Conservation (phyloP, 2,329 filamentous ascomycete genomes). For the Talaromyces islandicus region DNA sequence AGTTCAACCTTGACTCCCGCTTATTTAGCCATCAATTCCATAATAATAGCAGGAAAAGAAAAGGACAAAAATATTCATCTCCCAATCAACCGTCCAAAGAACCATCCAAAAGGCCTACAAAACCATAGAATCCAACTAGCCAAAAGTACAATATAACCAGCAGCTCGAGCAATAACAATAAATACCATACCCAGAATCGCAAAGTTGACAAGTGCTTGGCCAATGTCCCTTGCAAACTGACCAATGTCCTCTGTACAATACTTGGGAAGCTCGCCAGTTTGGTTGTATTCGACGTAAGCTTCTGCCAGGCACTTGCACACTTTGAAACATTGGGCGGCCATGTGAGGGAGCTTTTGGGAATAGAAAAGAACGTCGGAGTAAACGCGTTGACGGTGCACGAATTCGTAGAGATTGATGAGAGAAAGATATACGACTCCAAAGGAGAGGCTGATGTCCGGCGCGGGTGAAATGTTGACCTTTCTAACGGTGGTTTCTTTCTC, state of each 20-base stretch:
- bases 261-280: constrained; percentile 26
- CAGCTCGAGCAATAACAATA: constrained; percentile 24
- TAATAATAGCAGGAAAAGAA: background rate
- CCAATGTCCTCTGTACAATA: constrained; percentile 23
- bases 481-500: background rate
- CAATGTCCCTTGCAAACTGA: constrained; percentile 23
- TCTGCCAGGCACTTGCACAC: constrained; percentile 16
- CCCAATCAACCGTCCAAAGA: constrained; percentile 18
- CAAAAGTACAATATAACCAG: constrained; percentile 26
- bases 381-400: constrained; percentile 2
- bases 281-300: constrained; percentile 24
- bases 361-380: constrained; percentile 2
- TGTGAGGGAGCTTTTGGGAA: constrained; percentile 3
- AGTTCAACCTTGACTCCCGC: background rate
- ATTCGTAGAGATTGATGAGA: constrained; percentile 3
- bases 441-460: background rate
- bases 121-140: constrained; percentile 34
- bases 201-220: constrained; percentile 28
- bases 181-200: constrained; percentile 26
- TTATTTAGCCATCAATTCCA: background rate
- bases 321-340: constrained; percentile 11
- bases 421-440: constrained; percentile 5
- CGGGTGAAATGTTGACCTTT: background rate
- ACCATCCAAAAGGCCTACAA: constrained; percentile 26
- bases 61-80: background rate